Conservation (phyloP, 2,329 filamentous ascomycete species). For the Calonectria hongkongensis region DNA sequence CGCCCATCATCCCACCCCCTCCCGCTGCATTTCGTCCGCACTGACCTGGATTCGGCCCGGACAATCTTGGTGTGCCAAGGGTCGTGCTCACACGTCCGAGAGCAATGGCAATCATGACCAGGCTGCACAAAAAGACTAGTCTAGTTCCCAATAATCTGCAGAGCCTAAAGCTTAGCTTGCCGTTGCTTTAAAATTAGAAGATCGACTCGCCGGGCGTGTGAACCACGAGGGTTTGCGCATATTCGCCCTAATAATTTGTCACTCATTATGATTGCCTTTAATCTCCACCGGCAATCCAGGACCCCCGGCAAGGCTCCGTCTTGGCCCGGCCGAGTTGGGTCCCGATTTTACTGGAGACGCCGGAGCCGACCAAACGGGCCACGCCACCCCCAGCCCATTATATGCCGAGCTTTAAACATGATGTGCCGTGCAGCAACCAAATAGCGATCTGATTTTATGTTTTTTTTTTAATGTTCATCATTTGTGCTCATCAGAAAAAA, state of each 20-base stretch:
- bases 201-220: no score
- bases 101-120: background rate
- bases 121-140: background rate
- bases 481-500: background rate
- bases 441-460: background rate
- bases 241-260: background rate
- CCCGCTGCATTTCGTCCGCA: background rate
- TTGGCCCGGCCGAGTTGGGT: background rate
- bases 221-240: background rate
- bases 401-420: no score
- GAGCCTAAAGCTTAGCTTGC: background rate
- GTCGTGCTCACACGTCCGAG: background rate
- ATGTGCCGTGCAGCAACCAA: no score
- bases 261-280: no score
- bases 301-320: background rate
- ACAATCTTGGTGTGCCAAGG: background rate
- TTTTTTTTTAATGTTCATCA: no score
- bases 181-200: background rate
- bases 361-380: background rate
- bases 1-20: background rate
- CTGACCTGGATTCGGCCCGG: conserved; percentile 15
- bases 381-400: background rate
- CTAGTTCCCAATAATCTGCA: conserved; percentile 3
- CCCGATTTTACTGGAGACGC: background rate
- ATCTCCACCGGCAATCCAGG: background rate